Conservation (phyloP, 108 stramenopile species). For the Cyclotella cryptica region DNA sequence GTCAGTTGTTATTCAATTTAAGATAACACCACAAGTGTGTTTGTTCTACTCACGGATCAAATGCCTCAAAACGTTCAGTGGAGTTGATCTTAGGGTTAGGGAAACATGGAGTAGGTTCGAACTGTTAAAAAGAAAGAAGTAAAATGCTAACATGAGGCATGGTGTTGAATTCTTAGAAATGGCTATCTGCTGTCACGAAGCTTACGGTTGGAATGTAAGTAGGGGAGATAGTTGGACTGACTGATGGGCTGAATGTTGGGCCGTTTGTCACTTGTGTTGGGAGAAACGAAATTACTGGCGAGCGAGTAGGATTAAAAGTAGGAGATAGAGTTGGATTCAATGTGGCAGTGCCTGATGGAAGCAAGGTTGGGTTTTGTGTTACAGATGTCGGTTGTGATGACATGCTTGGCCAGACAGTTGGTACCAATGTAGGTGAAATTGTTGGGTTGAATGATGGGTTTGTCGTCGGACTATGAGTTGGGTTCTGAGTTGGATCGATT, state of each 20-base stretch:
- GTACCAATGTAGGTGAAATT: too few species aligned
- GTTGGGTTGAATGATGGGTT: too few species aligned
- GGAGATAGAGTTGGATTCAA: neutral
- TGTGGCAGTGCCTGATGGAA: neutral
- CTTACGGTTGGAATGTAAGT: neutral
- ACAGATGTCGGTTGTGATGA: too few species aligned
- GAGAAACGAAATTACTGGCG: neutral
- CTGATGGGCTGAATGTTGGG: too few species aligned
- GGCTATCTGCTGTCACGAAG: too few species aligned
- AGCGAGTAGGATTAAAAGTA: neutral
- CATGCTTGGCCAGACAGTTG: too few species aligned
- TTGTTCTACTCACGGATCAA: slow-evolving; percentile 1
- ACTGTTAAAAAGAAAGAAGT: neutral
- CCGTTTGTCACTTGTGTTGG: too few species aligned
- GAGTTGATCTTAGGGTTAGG: slow-evolving; percentile 10
- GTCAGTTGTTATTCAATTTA: neutral
- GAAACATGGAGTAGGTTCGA: neutral
- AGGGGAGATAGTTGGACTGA: neutral
- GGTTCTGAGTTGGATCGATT: too few species aligned
- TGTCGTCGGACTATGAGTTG: too few species aligned
- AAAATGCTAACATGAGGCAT: neutral
- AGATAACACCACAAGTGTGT: neutral
- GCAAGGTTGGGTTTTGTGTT: too few species aligned
- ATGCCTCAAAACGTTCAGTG: slow-evolving; percentile 12
- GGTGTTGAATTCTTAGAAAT: too few species aligned